Base-by-base conservation (phyloP, 176 grass and related monocot genomes). In the Juncus inflexus region DNA sequence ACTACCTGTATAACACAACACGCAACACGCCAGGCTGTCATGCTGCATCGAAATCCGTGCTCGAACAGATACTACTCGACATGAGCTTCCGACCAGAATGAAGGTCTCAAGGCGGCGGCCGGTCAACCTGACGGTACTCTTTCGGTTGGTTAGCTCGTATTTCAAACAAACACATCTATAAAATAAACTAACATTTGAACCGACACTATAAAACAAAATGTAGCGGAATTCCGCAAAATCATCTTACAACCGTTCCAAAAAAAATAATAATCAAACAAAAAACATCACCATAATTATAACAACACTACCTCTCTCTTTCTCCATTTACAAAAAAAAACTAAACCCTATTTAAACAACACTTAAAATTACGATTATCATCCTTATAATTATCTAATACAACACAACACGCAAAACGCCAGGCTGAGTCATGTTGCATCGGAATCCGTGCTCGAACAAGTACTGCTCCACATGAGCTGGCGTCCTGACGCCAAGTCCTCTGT, bases 31-130 rank as follows among this genome's bases (percentile, higher is more conserved):
- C 90, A 15, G 83, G 86, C 39, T 87, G 58, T 73, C 55, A 84
- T 80, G 0, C 78, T 87, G 42, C 79, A 90, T 54, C 77, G 76
- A 60, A 90, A 80, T 14, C 86, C 87, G 8, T 95, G 75, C 52
- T 90, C 86, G 62, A 87, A 58, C 62, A 95, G 86, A 41, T 87
- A 90, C 84, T 85, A 86, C 78, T 95, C 91, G 4, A 95, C 79
- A 7, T 77, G 75, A 0, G 47, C 78, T 9, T 16, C 69, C 86
- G 4, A 84, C 81, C 58, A 87, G 74, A 72, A 95, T 80, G 65
- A 84, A 77, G 11, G 45, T 83, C 55, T 84, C 81, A 55, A 95
- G 64, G 5, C 84, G 63, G 36, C 75, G 76, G n/a, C 86, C 77
- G 1, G 81, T 89, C 3, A 80, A 84, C 51, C 87, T 78, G 11